Percentiles rank a stretch among this genome's conserved stretches.
phyloP scores from a whole-genome alignment of 176 grass and related monocot species.

The Luzula sylvatica region DNA sequence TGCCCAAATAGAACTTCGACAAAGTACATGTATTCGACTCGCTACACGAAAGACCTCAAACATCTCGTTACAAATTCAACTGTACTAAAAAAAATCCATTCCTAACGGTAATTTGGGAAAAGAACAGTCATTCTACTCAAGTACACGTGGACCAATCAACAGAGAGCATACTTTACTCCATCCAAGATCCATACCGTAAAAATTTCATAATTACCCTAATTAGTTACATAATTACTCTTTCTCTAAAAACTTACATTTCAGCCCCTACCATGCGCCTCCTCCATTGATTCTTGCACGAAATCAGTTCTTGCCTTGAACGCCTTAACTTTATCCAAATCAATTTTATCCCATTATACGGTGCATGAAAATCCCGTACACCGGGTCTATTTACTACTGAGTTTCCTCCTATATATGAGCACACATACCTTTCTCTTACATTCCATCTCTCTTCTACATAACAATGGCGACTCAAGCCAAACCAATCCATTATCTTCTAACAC shows the following conservation, averaged over 20 bases:
- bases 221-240: too few species aligned
- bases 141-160: too few species aligned
- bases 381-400: neutral
- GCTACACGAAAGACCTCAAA: too few species aligned
- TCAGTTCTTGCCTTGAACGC: constrained; percentile 1
- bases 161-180: too few species aligned
- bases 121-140: too few species aligned
- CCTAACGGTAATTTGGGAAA: too few species aligned
- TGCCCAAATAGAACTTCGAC: too few species aligned
- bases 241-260: neutral
- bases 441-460: neutral
- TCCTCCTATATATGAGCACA: constrained; percentile 3
- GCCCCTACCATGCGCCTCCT: neutral
- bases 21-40: too few species aligned
- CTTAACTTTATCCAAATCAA: neutral
- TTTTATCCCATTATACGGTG: neutral
- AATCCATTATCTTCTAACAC: neutral
- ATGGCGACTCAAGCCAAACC: constrained; percentile 4
- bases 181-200: too few species aligned
- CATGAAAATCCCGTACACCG: neutral
- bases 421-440: neutral
- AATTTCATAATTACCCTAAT: too few species aligned
- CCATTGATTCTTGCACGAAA: constrained; percentile 10
- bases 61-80: too few species aligned
- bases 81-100: too few species aligned